Conservation (phyloP, 257 asterid genomes). For the Parsonsia alboflavescens region DNA sequence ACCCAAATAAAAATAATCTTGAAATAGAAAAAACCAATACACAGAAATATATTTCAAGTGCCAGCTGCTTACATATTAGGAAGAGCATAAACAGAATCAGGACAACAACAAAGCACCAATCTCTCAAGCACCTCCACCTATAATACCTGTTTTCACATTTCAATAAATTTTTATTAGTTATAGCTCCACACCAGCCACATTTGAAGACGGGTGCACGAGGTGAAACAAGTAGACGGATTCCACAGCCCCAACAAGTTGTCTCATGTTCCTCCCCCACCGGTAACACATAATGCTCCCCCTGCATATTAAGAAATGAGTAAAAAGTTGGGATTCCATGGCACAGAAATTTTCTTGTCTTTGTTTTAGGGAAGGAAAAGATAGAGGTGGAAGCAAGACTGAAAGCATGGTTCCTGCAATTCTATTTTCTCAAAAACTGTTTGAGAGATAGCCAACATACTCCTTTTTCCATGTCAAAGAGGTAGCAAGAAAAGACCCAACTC, state of each 20-base stretch:
- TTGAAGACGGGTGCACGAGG: slow-evolving; percentile 61
- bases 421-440: neutral
- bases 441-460: neutral
- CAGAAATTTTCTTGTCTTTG: neutral
- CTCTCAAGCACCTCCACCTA: slow-evolving; percentile 65
- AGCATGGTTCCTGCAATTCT: neutral
- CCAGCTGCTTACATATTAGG: slow-evolving; percentile 61
- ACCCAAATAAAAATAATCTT: neutral
- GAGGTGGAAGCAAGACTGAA: neutral
- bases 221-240: slow-evolving; percentile 74
- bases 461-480: neutral
- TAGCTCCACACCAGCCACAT: slow-evolving; percentile 98
- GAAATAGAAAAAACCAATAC: neutral
- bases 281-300: slow-evolving; percentile 51
- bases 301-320: slow-evolving; percentile 20
- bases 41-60: neutral
- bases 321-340: neutral
- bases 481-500: neutral
- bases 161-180: slow-evolving; percentile 49
- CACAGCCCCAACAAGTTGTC: slow-evolving; percentile 95
- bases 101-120: slow-evolving; percentile 58
- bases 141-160: slow-evolving; percentile 42
- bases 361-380: neutral
- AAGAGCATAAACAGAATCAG: slow-evolving; percentile 63
- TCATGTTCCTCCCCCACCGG: slow-evolving; percentile 51